A percentile compares a stretch with the other conserved stretches of the same genome.
Evolutionary conservation across 352 stramenopile genomes (phyloP).

Genomic region (Phytopythium helicoides): DNA sequence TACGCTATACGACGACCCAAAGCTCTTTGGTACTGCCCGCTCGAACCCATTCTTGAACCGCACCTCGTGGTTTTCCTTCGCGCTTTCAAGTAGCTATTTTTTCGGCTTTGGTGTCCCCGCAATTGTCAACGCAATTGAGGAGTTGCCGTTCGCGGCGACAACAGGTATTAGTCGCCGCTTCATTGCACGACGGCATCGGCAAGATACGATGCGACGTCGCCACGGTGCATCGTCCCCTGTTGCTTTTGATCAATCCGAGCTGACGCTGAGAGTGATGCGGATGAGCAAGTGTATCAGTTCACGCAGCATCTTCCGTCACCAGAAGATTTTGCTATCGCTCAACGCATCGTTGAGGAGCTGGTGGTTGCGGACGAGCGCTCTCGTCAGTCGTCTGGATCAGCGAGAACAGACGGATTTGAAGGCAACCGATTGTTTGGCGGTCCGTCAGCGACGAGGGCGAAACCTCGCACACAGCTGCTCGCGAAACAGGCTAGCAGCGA

Average conservation of each 20-base stretch:
- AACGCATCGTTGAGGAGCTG: constrained; percentile 77
- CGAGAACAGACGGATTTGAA: constrained; percentile 84
- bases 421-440: constrained; percentile 46
- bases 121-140: constrained; percentile 66
- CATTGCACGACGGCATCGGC: constrained; percentile 12
- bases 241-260: not conserved
- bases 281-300: constrained; percentile 82
- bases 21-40: constrained; percentile 22
- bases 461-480: constrained; percentile 17
- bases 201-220: constrained; percentile 2
- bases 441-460: constrained; percentile 11
- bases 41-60: constrained; percentile 71
- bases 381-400: constrained; percentile 79
- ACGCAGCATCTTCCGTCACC: constrained; percentile 69
- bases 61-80: constrained; percentile 81
- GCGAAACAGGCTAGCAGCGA: constrained; percentile 36
- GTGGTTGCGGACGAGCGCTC: constrained; percentile 82
- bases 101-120: constrained; percentile 78
- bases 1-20: constrained; percentile 67
- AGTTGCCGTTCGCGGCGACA: constrained; percentile 68
- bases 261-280: constrained; percentile 15
- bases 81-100: constrained; percentile 72
- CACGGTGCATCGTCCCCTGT: not conserved
- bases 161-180: constrained; percentile 53
- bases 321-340: constrained; percentile 74